Percentiles rank a stretch among this genome's conserved stretches.
Conservation (phyloP, 352 stramenopile genomes). For the Globisporangium mamillatum region DNA sequence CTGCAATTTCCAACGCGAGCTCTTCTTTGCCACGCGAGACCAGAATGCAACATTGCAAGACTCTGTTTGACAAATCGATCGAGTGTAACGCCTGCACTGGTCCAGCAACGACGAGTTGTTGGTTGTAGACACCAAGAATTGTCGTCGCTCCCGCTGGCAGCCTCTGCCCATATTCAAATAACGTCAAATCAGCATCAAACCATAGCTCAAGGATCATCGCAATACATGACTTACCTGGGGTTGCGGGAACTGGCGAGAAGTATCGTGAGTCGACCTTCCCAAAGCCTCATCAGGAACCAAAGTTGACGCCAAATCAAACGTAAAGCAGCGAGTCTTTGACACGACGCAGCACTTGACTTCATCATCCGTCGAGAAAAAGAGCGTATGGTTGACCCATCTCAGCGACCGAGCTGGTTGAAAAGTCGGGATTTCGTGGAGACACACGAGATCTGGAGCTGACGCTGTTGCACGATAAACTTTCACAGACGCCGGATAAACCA, state of each 20-base stretch:
- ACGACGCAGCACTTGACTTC: constrained; percentile 68
- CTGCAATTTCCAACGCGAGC: constrained; percentile 38
- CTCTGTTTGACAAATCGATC: constrained; percentile 56
- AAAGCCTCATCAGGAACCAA: constrained; percentile 12
- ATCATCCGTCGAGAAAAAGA: constrained; percentile 59
- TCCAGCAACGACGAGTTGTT: constrained; percentile 51
- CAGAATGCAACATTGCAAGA: constrained; percentile 67
- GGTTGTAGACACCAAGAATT: constrained; percentile 45
- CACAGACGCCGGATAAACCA: constrained; percentile 49
- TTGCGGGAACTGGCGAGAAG: constrained; percentile 41
- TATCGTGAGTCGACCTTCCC: constrained; percentile 14
- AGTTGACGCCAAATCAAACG: constrained; percentile 52
- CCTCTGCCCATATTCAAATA: constrained; percentile 21
- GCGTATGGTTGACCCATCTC: constrained; percentile 65
- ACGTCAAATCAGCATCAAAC: neutral
- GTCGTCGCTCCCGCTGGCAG: constrained; percentile 40
- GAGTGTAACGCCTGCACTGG: constrained; percentile 44
- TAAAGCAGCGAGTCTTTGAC: constrained; percentile 54
- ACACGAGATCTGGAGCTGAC: constrained; percentile 27
- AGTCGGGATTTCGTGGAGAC: constrained; percentile 59
- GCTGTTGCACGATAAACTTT: constrained; percentile 45
- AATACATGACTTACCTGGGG: constrained; percentile 29
- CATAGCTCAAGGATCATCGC: neutral
- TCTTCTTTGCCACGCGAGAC: constrained; percentile 50
- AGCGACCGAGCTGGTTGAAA: constrained; percentile 36